phyloP scores from a whole-genome alignment of 805 yeast species.

The Sporopachydermia quercuum region DNA sequence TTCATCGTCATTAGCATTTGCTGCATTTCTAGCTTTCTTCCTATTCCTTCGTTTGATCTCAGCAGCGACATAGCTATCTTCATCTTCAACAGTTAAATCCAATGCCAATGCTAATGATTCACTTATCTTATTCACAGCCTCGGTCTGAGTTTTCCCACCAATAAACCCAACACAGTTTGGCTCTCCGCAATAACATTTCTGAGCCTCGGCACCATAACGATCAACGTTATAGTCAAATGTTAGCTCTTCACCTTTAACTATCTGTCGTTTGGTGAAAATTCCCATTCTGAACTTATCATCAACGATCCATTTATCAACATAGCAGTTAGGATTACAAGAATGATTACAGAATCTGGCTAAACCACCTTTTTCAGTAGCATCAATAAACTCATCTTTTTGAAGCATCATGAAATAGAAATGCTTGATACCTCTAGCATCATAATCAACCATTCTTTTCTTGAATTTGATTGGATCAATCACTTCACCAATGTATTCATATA shows the following conservation, averaged over 20 bases:
- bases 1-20: too few species aligned
- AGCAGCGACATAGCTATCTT: slow-evolving; percentile 43
- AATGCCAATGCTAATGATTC: slow-evolving; percentile 66
- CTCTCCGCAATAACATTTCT: slow-evolving; percentile 89
- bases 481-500: slow-evolving; percentile 90
- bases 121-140: slow-evolving; percentile 72
- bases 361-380: slow-evolving; percentile 83
- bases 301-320: slow-evolving; percentile 95
- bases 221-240: slow-evolving; percentile 92
- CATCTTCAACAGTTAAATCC: slow-evolving; percentile 47
- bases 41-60: slow-evolving; percentile 45
- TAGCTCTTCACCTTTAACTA: slow-evolving; percentile 70
- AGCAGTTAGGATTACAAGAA: slow-evolving; percentile 89
- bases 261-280: slow-evolving; percentile 69
- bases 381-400: slow-evolving; percentile 83
- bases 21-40: slow-evolving; percentile 30
- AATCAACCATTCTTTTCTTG: slow-evolving; percentile 55
- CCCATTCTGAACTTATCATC: slow-evolving; percentile 88
- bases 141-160: slow-evolving; percentile 97
- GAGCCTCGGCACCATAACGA: slow-evolving; percentile 88
- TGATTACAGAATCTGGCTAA: slow-evolving; percentile 89
- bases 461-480: slow-evolving; percentile 75
- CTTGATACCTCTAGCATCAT: slow-evolving; percentile 50
- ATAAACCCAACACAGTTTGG: slow-evolving; percentile 81
- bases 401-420: slow-evolving; percentile 96